Percentiles rank a stretch among this genome's conserved stretches.
Evolutionary conservation across 306 rosid species (phyloP).

Genomic region (Cicer cuneatum): DNA sequence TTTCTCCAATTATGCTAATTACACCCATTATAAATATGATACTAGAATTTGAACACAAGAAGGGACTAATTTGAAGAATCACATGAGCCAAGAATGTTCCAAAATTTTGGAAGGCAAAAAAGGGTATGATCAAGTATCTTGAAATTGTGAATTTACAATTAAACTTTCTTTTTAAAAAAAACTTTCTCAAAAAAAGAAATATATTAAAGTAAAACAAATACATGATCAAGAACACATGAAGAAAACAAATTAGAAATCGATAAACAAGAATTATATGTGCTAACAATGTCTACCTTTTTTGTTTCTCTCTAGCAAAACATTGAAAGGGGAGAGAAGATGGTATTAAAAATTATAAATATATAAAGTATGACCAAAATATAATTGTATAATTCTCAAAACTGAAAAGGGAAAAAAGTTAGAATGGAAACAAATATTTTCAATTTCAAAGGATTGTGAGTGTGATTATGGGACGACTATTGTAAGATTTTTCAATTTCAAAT

Average conservation of each 20-base stretch:
- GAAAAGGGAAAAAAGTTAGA: constrained; percentile 7
- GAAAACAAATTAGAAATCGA: neutral
- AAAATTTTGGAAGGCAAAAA: neutral
- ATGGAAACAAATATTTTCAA: constrained; percentile 34
- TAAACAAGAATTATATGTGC: constrained; percentile 7
- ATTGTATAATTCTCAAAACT: constrained; percentile 10
- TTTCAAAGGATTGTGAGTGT: constrained; percentile 12
- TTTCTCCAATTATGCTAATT: neutral
- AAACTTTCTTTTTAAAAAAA: neutral
- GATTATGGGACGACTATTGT: neutral
- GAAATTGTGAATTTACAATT: constrained; percentile 39
- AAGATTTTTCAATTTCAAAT: constrained; percentile 6
- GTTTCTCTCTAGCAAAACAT: neutral
- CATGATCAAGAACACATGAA: neutral
- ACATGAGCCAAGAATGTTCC: neutral
- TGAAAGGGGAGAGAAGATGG: constrained; percentile 15
- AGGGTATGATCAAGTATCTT: constrained; percentile 1
- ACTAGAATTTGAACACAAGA: neutral
- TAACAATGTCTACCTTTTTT: constrained; percentile 52
- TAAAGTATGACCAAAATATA: neutral
- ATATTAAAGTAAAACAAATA: neutral
- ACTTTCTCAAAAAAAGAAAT: neutral
- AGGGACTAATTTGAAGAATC: constrained; percentile 19
- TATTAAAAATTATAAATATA: neutral
- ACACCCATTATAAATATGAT: neutral